Base-by-base conservation (phyloP, 2,329 filamentous ascomycete species). In the Penicillium sp. region DNA sequence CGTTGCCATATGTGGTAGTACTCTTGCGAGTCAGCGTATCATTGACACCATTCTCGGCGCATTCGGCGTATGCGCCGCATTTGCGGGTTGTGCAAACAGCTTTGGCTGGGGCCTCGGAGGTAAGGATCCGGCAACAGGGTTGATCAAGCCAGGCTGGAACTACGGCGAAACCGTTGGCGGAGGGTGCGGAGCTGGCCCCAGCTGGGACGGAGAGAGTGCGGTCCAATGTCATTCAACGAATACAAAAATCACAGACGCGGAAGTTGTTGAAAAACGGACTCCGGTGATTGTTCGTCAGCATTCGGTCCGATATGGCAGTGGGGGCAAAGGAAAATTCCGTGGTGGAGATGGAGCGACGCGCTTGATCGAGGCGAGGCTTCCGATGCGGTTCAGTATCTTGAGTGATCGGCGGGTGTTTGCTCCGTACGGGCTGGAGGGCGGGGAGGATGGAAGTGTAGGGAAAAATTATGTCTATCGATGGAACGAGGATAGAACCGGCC, bases 181-280 rank as follows among this genome's bases (percentile, higher is more conserved):
- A 45, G 91, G 91, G 0, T 87, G 85, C 45, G 91, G 91, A 30
- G 91, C 91, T 0, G 91, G 91, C 0, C 85, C 88, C 0, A 82
- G 83, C 15, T 93, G 91, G 91, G 82, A 90, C 63, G 91, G 91
- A 44, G 89, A 90, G 11, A 87, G 82, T 56, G 91, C 90, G 17
- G 90, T 93, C n/a, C 90, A 94, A 73, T 90, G 87, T 2, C 90
- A 94, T 77, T 93, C 93, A 90, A 94, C 91, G 7, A 95, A 95
- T 75, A 94, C 91, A 3, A 85, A 91, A 15, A 94, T 93, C 71
- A 93, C 91, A 0, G 91, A 94, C 72, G 84, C 89, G 0, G 91
- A 95, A 73, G 85, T 93, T 7, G 91, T 94, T 66, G 91, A 94
- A 78, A 83, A 89, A 30, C 81, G 91, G 8, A 93, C 93, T 70